Percentiles rank a stretch among this genome's conserved stretches.
These are phyloP conservation scores for Mortierella antarctica DNA, from an alignment of 192 early-diverging fungal genomes.

Conservation along the genomic window DNA sequence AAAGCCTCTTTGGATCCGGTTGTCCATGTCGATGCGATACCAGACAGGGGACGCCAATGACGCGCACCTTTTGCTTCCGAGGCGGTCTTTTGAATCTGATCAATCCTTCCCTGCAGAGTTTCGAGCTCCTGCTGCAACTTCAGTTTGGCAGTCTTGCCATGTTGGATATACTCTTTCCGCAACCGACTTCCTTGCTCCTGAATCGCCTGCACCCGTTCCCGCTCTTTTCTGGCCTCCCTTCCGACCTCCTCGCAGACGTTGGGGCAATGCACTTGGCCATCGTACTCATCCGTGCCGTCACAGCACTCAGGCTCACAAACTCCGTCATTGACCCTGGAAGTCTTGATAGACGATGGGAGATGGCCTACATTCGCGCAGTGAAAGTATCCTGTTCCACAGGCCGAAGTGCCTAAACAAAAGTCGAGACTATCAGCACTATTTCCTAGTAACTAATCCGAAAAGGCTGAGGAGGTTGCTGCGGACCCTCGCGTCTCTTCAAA, in stretches of 20 bases:
- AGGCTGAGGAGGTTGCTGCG: neutral
- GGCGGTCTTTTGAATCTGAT: constrained; percentile 18
- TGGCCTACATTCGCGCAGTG: constrained; percentile 88
- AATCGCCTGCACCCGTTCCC: constrained; percentile 31
- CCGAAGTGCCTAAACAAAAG: constrained; percentile 80
- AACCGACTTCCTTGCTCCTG: constrained; percentile 29
- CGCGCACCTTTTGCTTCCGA: constrained; percentile 35
- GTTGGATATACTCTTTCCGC: constrained; percentile 28
- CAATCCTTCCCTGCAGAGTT: constrained; percentile 16
- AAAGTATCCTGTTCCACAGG: constrained; percentile 83
- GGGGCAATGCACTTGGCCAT: constrained; percentile 69
- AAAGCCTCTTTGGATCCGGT: neutral
- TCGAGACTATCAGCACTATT: neutral
- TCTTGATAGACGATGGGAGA: constrained; percentile 69
- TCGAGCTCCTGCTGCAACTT: constrained; percentile 19
- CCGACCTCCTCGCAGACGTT: constrained; percentile 80
- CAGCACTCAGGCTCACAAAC: constrained; percentile 96
- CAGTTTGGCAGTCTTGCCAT: constrained; percentile 17
- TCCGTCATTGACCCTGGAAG: constrained; percentile 90
- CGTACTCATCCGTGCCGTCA: constrained; percentile 93
- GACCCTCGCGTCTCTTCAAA: neutral
- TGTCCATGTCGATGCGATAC: too few relatives aligned
- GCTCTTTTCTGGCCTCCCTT: constrained; percentile 51
- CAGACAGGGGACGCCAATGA: too few relatives aligned
- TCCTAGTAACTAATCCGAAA: neutral